Conservation (phyloP, 805 yeast species). For the Candida glaebosa region DNA sequence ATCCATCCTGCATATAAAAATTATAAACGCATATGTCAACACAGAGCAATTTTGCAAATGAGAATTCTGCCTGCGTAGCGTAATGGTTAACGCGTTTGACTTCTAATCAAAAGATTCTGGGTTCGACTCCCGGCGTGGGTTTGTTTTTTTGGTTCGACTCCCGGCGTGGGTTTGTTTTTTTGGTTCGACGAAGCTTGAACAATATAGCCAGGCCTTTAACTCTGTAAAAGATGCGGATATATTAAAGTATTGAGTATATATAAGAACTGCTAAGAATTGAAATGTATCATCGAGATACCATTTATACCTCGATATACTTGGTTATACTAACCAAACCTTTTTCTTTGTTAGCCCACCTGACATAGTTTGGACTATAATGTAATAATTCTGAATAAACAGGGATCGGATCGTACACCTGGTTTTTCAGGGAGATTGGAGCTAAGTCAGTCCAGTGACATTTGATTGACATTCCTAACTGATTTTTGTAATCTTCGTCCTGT, state of each 20-base stretch:
- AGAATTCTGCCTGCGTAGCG: conserved; percentile 63
- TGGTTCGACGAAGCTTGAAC: conserved; percentile 55
- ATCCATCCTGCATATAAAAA: no score
- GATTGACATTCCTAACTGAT: conserved; percentile 51
- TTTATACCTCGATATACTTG: conserved; percentile 40
- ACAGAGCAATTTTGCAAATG: no score
- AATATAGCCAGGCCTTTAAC: not conserved
- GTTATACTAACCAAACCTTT: conserved; percentile 67
- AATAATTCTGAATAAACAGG: conserved; percentile 74
- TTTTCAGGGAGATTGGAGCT: conserved; percentile 39
- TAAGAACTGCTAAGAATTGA: not conserved
- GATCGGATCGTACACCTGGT: conserved; percentile 30
- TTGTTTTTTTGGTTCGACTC: conserved; percentile 58
- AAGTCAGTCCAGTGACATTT: conserved; percentile 81
- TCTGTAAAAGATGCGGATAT: not conserved
- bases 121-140: conserved; percentile 57
- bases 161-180: conserved; percentile 44
- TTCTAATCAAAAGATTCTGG: conserved; percentile 64
- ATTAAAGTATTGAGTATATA: no score
- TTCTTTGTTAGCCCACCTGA: conserved; percentile 60
- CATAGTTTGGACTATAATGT: conserved; percentile 61
- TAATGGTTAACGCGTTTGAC: conserved; percentile 67
- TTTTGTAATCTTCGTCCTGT: conserved; percentile 28
- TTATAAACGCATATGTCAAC: no score
- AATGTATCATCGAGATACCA: not conserved